Evolutionary conservation across 805 yeast genomes (phyloP).

Genomic region (Danielia reshetovae): DNA sequence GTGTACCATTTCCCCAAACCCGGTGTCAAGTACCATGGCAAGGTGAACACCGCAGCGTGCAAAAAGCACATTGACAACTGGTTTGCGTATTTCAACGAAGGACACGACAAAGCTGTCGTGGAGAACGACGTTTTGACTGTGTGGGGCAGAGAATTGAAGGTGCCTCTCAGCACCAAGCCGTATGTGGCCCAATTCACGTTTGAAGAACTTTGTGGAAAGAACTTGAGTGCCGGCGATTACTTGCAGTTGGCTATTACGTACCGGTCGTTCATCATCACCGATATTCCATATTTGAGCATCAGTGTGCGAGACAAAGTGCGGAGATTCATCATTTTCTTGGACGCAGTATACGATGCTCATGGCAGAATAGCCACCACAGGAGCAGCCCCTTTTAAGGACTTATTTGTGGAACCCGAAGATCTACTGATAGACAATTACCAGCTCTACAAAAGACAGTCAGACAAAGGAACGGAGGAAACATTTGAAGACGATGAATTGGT

Average conservation of each 20-base stretch:
- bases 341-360: slow-evolving; percentile 91
- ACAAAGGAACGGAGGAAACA: slow-evolving; percentile 33
- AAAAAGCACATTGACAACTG: slow-evolving; percentile 65
- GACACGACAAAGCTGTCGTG: slow-evolving; percentile 30
- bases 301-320: slow-evolving; percentile 80
- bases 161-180: slow-evolving; percentile 75
- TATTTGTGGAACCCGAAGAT: slow-evolving; percentile 81
- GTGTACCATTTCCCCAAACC: slow-evolving; percentile 74
- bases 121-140: slow-evolving; percentile 43
- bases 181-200: slow-evolving; percentile 88
- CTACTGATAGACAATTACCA: slow-evolving; percentile 45
- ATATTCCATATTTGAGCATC: slow-evolving; percentile 80
- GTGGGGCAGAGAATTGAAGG: slow-evolving; percentile 83
- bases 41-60: slow-evolving; percentile 48
- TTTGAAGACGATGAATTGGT: slow-evolving; percentile 60
- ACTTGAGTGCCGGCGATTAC: slow-evolving; percentile 93
- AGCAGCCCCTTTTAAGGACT: slow-evolving; percentile 76
- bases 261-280: slow-evolving; percentile 81
- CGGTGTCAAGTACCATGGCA: slow-evolving; percentile 52
- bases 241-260: slow-evolving; percentile 74
- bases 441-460: slow-evolving; percentile 38
- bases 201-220: slow-evolving; percentile 78
- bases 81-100: slow-evolving; percentile 75
- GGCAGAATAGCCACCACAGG: slow-evolving; percentile 86
- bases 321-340: slow-evolving; percentile 89